Percentiles rank a stretch among this genome's conserved stretches.
phyloP scores from a whole-genome alignment of 2,329 filamentous ascomycete species.

The Myotisia sp. region DNA sequence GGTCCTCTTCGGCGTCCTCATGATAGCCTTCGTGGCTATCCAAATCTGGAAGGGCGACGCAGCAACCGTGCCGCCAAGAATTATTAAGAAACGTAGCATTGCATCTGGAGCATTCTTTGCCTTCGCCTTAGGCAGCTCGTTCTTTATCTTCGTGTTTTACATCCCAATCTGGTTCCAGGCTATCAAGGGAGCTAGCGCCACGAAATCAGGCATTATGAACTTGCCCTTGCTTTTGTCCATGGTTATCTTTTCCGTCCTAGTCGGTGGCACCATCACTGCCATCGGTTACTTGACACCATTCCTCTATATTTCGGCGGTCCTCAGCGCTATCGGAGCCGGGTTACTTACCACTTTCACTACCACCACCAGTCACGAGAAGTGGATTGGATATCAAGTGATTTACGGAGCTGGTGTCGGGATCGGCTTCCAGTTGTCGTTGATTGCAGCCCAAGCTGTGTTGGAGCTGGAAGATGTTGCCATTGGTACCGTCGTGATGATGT shows the following conservation, averaged over 20 bases:
- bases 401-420: slow-evolving; percentile 15
- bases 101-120: slow-evolving; percentile 6
- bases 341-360: slow-evolving; percentile 19
- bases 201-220: slow-evolving; percentile 22
- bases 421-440: slow-evolving; percentile 14
- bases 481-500: slow-evolving; percentile 16
- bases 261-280: slow-evolving; percentile 7
- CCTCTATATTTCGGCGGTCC: slow-evolving; percentile 13
- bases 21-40: slow-evolving; percentile 27
- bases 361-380: slow-evolving; percentile 13
- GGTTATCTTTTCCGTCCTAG: slow-evolving; percentile 15
- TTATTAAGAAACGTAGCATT: slow-evolving; percentile 13
- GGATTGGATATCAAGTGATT: slow-evolving; percentile 19
- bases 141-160: slow-evolving; percentile 14
- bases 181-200: slow-evolving; percentile 27
- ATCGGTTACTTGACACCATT: slow-evolving; percentile 17
- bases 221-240: slow-evolving; percentile 26
- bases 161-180: slow-evolving; percentile 31
- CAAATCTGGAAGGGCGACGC: slow-evolving; percentile 19
- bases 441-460: slow-evolving; percentile 16
- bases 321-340: slow-evolving; percentile 18
- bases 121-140: slow-evolving; percentile 6
- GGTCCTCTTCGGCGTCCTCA: slow-evolving; percentile 37
- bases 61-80: slow-evolving; percentile 20
- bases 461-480: slow-evolving; percentile 12